phyloP scores from a whole-genome alignment of 2,329 filamentous ascomycete species.

The Claviceps sp. region DNA sequence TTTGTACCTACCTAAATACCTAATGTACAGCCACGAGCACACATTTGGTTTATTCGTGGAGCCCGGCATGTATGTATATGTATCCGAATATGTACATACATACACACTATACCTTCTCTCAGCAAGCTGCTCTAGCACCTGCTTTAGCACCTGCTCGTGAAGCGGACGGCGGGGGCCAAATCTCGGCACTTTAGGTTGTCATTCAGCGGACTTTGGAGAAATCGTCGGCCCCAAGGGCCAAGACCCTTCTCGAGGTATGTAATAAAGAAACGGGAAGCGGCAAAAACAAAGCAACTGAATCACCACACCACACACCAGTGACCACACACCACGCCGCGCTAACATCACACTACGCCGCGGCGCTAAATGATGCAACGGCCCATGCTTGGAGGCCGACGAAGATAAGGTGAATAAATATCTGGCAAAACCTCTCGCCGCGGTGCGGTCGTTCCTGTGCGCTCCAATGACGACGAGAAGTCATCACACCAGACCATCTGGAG shows the following conservation, averaged over 20 bases:
- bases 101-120: background rate
- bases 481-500: background rate
- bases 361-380: background rate
- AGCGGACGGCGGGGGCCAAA: slow-evolving; percentile 1
- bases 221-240: background rate
- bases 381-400: too few species aligned
- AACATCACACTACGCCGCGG: background rate
- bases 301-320: background rate
- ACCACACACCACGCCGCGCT: background rate
- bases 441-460: background rate
- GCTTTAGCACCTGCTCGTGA: background rate
- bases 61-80: too few species aligned
- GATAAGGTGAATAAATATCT: too few species aligned
- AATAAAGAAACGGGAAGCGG: background rate
- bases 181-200: background rate
- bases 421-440: background rate
- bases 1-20: too few species aligned
- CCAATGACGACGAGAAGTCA: background rate
- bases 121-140: background rate
- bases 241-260: background rate
- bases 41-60: too few species aligned
- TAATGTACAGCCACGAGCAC: too few species aligned
- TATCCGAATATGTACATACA: background rate
- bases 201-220: background rate
- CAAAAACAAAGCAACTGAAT: background rate